Conservation (phyloP, 208 protist species). For the Crithidia bombi region DNA sequence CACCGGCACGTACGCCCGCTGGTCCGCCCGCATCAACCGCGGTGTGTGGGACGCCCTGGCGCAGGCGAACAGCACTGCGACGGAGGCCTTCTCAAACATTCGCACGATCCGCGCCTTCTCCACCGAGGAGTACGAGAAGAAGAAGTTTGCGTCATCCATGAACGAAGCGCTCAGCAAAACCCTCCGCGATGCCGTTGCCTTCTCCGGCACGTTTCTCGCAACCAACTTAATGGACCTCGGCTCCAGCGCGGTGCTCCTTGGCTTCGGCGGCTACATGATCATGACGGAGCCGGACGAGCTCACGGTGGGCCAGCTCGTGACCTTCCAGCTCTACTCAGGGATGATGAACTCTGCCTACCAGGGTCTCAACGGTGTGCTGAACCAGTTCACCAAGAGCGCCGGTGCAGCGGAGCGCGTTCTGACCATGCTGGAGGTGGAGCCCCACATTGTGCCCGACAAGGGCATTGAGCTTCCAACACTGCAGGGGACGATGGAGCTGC, state of each 20-base stretch:
- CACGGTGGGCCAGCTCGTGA: constrained; percentile 57
- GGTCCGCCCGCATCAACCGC: constrained; percentile 49
- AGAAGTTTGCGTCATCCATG: constrained; percentile 46
- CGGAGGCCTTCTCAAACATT: constrained; percentile 66
- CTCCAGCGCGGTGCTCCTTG: constrained; percentile 40
- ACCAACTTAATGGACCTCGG: constrained; percentile 53
- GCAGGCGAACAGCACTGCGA: constrained; percentile 55
- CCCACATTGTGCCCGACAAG: constrained; percentile 32
- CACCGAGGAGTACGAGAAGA: constrained; percentile 48
- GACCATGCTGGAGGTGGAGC: constrained; percentile 46
- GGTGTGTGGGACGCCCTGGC: constrained; percentile 62
- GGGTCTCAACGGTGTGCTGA: constrained; percentile 46
- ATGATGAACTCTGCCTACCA: constrained; percentile 58
- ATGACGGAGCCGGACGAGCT: constrained; percentile 45
- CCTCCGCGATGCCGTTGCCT: constrained; percentile 43
- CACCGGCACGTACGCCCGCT: constrained; percentile 52
- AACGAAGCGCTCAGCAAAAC: constrained; percentile 48
- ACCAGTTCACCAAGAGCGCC: constrained; percentile 49
- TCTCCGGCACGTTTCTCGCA: constrained; percentile 36
- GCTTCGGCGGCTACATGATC: constrained; percentile 61
- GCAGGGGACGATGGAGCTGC: constrained; percentile 39
- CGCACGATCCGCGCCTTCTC: constrained; percentile 70
- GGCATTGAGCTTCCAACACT: constrained; percentile 41
- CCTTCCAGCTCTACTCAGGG: constrained; percentile 57
- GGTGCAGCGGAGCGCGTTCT: constrained; percentile 59